Conservation (phyloP, 139 green algal species). For the Picochlorum sp. region DNA sequence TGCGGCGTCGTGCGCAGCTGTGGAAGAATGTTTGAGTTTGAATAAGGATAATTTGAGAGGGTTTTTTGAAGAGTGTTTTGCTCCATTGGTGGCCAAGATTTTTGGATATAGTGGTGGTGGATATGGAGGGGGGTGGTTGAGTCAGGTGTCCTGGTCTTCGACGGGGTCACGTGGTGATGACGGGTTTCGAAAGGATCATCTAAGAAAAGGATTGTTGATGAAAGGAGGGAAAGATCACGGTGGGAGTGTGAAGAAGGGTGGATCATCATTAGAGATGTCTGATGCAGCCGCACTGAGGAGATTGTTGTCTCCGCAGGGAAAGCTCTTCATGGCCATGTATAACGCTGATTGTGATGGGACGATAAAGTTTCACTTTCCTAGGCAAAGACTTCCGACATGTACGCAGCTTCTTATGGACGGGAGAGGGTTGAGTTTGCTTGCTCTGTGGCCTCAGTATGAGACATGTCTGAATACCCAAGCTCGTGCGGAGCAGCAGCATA, state of each 20-base stretch:
- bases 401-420: conserved; percentile 51
- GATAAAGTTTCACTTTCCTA: conserved; percentile 67
- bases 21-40: conserved; percentile 54
- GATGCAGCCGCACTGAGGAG: conserved; percentile 36
- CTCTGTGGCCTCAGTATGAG: conserved; percentile 66
- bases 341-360: conserved; percentile 58
- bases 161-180: too few relatives aligned
- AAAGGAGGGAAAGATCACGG: conserved; percentile 37
- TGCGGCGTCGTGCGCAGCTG: conserved; percentile 36
- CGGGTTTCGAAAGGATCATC: too few relatives aligned
- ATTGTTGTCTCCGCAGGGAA: conserved; percentile 50
- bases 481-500: conserved; percentile 10
- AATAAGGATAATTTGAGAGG: conserved; percentile 71
- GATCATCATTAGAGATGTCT: too few relatives aligned
- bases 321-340: conserved; percentile 60
- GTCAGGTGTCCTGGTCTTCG: too few relatives aligned
- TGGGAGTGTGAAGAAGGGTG: conserved; percentile 37
- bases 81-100: conserved; percentile 53
- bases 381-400: conserved; percentile 63
- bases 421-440: conserved; percentile 35
- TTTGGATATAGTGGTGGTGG: conserved; percentile 71
- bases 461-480: conserved; percentile 19
- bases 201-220: conserved; percentile 31
- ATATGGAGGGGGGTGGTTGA: too few relatives aligned
- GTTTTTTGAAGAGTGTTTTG: conserved; percentile 78